A percentile compares a stretch with the other conserved stretches of the same genome.
Evolutionary conservation across 495 filamentous ascomycete genomes (phyloP).

Genomic region (Oidiodendron maius): DNA sequence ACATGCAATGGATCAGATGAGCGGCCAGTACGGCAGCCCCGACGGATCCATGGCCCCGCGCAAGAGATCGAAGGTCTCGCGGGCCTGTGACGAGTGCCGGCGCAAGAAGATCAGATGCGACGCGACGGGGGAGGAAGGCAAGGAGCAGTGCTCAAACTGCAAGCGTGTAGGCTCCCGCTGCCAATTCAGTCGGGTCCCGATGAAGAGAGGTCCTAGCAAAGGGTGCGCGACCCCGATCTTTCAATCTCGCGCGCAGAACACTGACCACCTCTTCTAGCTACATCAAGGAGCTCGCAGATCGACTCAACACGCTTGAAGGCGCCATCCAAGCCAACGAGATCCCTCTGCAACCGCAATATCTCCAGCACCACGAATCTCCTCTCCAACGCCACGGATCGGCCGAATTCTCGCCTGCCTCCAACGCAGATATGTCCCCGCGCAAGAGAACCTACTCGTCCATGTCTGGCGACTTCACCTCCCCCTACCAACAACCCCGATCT

Average conservation of each 20-base stretch:
- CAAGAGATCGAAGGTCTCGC: constrained; percentile 86
- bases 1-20: constrained; percentile 16
- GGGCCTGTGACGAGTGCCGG: constrained; percentile 92
- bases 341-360: constrained; percentile 1
- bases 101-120: constrained; percentile 97
- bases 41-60: constrained; percentile 52
- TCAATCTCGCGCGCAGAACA: not conserved
- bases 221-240: constrained; percentile 47
- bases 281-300: constrained; percentile 91
- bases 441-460: constrained; percentile 52
- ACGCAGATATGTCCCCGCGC: constrained; percentile 30
- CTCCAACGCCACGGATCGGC: constrained; percentile 36
- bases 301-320: constrained; percentile 77
- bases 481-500: constrained; percentile 32
- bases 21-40: constrained; percentile 7
- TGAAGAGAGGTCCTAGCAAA: constrained; percentile 95
- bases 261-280: constrained; percentile 50
- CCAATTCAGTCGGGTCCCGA: constrained; percentile 86
- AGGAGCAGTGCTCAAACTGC: constrained; percentile 82
- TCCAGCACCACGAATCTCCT: constrained; percentile 30
- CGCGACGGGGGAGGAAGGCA: constrained; percentile 70
- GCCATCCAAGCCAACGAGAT: constrained; percentile 31
- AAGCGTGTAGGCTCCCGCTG: constrained; percentile 70
- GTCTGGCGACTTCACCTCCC: constrained; percentile 43
- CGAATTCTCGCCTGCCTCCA: constrained; percentile 43